A percentile compares a stretch with the other conserved stretches of the same genome.
These are phyloP conservation scores for Phytopythium helicoides DNA, from an alignment of 352 stramenopile genomes.

Conservation along the genomic window DNA sequence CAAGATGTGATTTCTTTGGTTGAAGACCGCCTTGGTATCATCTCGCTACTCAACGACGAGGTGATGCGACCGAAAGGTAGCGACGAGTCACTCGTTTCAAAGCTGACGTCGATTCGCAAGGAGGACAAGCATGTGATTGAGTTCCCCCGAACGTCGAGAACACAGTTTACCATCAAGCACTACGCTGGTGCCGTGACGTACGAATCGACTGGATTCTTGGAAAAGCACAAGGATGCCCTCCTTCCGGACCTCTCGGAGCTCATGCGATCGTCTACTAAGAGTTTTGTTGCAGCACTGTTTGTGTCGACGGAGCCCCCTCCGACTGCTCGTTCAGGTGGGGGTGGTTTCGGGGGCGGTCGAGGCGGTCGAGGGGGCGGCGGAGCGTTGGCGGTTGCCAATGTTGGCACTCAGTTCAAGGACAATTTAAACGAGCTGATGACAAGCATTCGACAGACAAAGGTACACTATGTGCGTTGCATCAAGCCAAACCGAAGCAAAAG, in stretches of 20 bases:
- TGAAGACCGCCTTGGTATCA: constrained; percentile 87
- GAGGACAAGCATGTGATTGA: constrained; percentile 87
- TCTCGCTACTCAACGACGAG: constrained; percentile 90
- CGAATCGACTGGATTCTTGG: constrained; percentile 91
- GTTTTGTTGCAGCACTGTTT: constrained; percentile 74
- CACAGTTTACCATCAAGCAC: constrained; percentile 94
- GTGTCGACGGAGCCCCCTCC: constrained; percentile 35
- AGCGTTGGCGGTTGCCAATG: constrained; percentile 64
- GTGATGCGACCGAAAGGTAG: constrained; percentile 86
- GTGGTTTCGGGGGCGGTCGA: constrained; percentile 29
- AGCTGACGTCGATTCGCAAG: constrained; percentile 80
- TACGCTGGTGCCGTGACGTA: constrained; percentile 95
- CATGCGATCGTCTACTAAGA: constrained; percentile 73
- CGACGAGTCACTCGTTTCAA: constrained; percentile 85
- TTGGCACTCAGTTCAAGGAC: constrained; percentile 92
- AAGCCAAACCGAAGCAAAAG: constrained; percentile 99
- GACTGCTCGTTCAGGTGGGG: constrained; percentile 21
- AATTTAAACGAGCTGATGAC: constrained; percentile 93
- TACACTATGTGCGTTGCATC: constrained; percentile 99
- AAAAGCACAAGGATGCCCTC: constrained; percentile 96
- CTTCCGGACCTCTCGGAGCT: constrained; percentile 92
- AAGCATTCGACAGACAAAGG: constrained; percentile 94
- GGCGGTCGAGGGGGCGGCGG: constrained; percentile 56
- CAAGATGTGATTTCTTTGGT: constrained; percentile 87
- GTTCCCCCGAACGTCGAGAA: constrained; percentile 80